These are phyloP conservation scores for Massariosphaeria phaeospora DNA, from an alignment of 495 filamentous ascomycete genomes.

Conservation along the genomic window DNA sequence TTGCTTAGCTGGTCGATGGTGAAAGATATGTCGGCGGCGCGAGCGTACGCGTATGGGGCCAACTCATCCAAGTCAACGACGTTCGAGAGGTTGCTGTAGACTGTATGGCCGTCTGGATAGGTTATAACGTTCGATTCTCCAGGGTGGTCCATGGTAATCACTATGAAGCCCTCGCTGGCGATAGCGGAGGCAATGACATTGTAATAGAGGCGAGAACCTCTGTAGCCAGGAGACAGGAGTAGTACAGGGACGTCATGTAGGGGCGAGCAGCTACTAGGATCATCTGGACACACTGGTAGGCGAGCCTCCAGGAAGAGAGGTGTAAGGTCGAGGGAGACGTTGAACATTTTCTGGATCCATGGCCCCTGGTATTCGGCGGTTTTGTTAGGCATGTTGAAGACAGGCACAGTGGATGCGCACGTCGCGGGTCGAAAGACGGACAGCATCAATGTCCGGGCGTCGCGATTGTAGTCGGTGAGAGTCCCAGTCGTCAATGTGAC, in stretches of 20 bases:
- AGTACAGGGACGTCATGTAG: constrained; percentile 9
- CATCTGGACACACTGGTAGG: constrained; percentile 16
- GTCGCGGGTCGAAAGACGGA: constrained; percentile 23
- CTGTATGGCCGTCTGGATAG: constrained; percentile 45
- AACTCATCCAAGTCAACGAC: constrained; percentile 7
- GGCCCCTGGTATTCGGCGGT: constrained; percentile 21
- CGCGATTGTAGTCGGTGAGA: constrained; percentile 25
- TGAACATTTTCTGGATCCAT: constrained; percentile 5
- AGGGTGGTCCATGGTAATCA: constrained; percentile 49
- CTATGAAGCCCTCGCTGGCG: constrained; percentile 47
- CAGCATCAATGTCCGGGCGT: constrained; percentile 25
- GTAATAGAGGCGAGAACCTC: constrained; percentile 37
- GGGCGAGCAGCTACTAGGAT: constrained; percentile 26
- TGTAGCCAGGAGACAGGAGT: constrained; percentile 17
- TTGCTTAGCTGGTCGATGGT: constrained; percentile 40
- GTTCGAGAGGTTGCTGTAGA: constrained; percentile 27
- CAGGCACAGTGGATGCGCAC: constrained; percentile 17
- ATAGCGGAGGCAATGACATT: constrained; percentile 42
- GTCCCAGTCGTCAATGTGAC: constrained; percentile 20
- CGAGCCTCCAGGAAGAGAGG: constrained; percentile 11
- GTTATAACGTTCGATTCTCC: constrained; percentile 48
- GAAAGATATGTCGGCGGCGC: constrained; percentile 42
- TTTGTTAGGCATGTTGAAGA: constrained; percentile 23
- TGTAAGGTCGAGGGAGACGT: constrained; percentile 13
- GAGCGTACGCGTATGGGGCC: constrained; percentile 27